Conservation (phyloP, 805 yeast species). For the Saccharomyces eubayanus region DNA sequence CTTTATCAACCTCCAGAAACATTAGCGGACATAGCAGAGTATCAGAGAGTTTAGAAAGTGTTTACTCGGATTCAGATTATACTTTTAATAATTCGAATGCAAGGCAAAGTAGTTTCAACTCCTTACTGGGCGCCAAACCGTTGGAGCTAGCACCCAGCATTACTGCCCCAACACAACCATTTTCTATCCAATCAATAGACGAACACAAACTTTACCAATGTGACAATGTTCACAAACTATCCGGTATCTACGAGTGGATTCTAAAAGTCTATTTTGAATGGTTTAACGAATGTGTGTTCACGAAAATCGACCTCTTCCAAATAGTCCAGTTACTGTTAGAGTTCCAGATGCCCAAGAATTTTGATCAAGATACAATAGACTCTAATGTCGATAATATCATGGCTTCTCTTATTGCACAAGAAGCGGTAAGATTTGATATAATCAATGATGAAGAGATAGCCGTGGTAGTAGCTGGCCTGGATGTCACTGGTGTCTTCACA, state of each 20-base stretch:
- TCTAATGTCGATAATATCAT: conserved; percentile 43
- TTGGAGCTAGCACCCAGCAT: conserved; percentile 28
- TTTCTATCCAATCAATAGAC: conserved; percentile 41
- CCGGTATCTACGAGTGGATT: conserved; percentile 48
- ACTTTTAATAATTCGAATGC: conserved; percentile 27
- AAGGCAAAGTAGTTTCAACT: conserved; percentile 28
- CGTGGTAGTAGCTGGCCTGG: conserved; percentile 30
- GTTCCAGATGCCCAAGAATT: conserved; percentile 42
- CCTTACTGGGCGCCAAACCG: conserved; percentile 28
- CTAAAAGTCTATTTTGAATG: conserved; percentile 39
- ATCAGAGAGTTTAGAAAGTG: conserved; percentile 28
- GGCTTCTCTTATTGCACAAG: conserved; percentile 34
- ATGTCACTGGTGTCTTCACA: conserved; percentile 31
- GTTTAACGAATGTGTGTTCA: conserved; percentile 45
- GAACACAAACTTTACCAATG: conserved; percentile 45
- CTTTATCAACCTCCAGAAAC: conserved; percentile 13
- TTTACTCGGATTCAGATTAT: conserved; percentile 29
- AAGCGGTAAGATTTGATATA: conserved; percentile 37
- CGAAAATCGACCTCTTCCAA: conserved; percentile 44
- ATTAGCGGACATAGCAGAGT: conserved; percentile 18
- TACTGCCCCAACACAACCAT: conserved; percentile 48
- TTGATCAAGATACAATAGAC: conserved; percentile 42
- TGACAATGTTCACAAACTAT: conserved; percentile 38
- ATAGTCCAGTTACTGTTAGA: conserved; percentile 44
- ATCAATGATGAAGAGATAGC: conserved; percentile 23